Conservation (phyloP, 2,329 filamentous ascomycete genomes). For the Phialophora verrucosa region DNA sequence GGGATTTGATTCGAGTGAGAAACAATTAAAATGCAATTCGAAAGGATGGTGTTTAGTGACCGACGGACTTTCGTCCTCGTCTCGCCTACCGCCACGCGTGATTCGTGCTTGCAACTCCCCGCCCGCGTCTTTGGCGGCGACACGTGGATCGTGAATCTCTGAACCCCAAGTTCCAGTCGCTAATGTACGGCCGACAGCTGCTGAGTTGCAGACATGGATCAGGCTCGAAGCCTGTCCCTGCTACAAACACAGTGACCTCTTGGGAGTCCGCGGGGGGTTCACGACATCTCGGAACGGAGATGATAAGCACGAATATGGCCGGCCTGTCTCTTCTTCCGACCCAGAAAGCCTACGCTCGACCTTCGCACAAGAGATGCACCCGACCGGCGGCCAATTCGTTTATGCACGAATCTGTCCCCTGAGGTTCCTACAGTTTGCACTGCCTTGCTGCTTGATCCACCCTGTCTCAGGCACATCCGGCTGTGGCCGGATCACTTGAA, state of each 20-base stretch:
- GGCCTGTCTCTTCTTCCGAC: background rate
- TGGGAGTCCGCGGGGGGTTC: background rate
- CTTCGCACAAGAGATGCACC: background rate
- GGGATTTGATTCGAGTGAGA: background rate
- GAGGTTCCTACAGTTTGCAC: conserved; percentile 1
- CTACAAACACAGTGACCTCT: background rate
- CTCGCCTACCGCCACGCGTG: background rate
- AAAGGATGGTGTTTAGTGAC: background rate
- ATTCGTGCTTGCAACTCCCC: background rate
- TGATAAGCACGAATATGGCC: background rate
- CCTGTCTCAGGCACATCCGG: conserved; percentile 13
- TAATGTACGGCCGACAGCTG: background rate
- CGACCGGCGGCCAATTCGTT: background rate
- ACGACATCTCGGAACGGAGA: conserved; percentile 7
- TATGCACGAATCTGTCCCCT: background rate
- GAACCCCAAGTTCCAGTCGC: background rate
- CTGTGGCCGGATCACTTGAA: conserved; percentile 4
- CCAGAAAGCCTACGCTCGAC: background rate
- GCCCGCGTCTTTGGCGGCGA: too few relatives aligned
- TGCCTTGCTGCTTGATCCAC: conserved; percentile 22
- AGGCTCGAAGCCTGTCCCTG: background rate
- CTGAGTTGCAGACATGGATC: background rate
- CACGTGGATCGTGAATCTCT: too few relatives aligned
- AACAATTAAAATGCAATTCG: background rate
- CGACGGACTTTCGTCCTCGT: background rate